Conservation (phyloP, 371 early-diverging fungal genomes). For the Zopfochytrium polystomum region DNA sequence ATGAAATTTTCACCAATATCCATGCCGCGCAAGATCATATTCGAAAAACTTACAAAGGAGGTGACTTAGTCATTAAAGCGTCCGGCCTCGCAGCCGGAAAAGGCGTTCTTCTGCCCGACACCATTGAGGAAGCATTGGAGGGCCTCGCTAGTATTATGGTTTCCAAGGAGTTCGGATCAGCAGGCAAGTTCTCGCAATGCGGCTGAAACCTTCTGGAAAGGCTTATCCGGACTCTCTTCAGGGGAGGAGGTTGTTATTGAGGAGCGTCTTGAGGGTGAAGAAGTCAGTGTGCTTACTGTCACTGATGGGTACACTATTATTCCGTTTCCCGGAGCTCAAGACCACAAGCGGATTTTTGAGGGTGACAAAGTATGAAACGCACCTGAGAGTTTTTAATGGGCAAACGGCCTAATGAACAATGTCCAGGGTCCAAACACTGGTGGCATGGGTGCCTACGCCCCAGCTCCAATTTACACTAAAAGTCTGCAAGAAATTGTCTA, state of each 20-base stretch:
- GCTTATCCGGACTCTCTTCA: slow-evolving; percentile 3
- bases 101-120: slow-evolving; percentile 89
- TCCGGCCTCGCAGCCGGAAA: slow-evolving; percentile 97
- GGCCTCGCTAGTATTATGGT: slow-evolving; percentile 86
- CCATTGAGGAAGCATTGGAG: slow-evolving; percentile 80
- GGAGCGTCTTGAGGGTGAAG: slow-evolving; percentile 89
- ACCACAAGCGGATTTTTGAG: slow-evolving; percentile 93
- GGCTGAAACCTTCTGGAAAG: neutral
- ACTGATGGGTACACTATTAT: slow-evolving; percentile 94
- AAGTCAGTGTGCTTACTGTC: slow-evolving; percentile 85
- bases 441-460: slow-evolving; percentile 98
- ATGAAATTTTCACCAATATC: slow-evolving; percentile 85
- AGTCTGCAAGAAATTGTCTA: slow-evolving; percentile 70
- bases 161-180: slow-evolving; percentile 80
- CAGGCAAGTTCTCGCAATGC: slow-evolving; percentile 52
- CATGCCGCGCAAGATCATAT: slow-evolving; percentile 74
- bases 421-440: slow-evolving; percentile 93
- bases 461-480: slow-evolving; percentile 86
- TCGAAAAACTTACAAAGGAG: slow-evolving; percentile 52
- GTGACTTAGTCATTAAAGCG: slow-evolving; percentile 77
- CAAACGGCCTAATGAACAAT: no score
- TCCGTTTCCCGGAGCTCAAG: slow-evolving; percentile 89
- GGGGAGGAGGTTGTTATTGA: slow-evolving; percentile 90
- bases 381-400: neutral
- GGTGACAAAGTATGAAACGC: slow-evolving; percentile 63